Evolutionary conservation across 805 yeast species (phyloP), one percentile per base, ranked within the genome.

Genomic region (Blastobotrys peoriensis): DNA sequence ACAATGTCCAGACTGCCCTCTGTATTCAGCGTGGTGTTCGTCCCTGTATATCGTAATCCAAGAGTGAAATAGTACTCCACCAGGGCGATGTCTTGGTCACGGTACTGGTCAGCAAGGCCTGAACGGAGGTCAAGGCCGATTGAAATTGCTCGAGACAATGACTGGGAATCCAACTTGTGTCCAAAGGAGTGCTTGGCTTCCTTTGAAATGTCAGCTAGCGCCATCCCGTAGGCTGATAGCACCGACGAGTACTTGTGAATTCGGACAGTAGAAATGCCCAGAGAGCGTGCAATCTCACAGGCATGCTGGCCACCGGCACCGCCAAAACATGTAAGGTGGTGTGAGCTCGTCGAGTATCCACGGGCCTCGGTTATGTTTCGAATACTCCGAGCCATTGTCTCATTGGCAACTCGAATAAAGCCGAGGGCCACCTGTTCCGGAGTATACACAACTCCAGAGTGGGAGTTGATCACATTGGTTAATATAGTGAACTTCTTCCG

Each of bases 251-350:
- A 84, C 59, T 82, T 75, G 64, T 87, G 95, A 20, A 84, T 80
- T 25, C 86, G 62, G 5, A 87, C 83, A 21, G 77, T 75, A 9
- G 69, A 61, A 39, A 87, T 83, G 5, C 88, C 88, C 49, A 87
- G 68, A 20, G 75, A 71, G 45, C 76, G 71, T 1, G 95, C 95
- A 30, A 87, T 79, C 6, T 84, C 79, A 40, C 76, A 79, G 2
- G 93, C 89, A 62, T 85, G 89, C 64, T 87, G 96, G 5, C 96
- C 96, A 43, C 96, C 96, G 20, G 95, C 95, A 40, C 96, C 96
- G 38, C 96, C 96, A 65, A 87, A 87, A 2, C 91, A 75, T 1
- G 88, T 94, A 47, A 87, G 65, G 46, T 82, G 67, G 60, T 87
- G 95, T 8, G 74, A 67, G 6, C 83, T 60, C 0, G 79, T 72